A percentile compares a stretch with the other conserved stretches of the same genome.
These are phyloP conservation scores for Aureobasidium zeae DNA, from an alignment of 2,329 filamentous ascomycete species.

Conservation along the genomic window DNA sequence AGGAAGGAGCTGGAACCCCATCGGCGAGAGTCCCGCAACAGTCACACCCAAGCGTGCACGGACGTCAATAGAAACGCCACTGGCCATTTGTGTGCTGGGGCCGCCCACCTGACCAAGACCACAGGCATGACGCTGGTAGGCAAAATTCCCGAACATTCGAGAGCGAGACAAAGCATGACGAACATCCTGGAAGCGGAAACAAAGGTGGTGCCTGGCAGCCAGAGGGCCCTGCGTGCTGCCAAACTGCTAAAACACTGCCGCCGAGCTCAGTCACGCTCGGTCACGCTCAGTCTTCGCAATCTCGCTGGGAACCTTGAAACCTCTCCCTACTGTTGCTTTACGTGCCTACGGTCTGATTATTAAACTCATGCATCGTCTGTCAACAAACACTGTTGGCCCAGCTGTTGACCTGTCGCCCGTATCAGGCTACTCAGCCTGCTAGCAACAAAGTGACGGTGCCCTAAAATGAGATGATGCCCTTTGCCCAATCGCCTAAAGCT, in stretches of 20 bases:
- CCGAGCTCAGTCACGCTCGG: too few species aligned
- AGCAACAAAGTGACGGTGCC: too few species aligned
- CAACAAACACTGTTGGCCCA: constrained; percentile 14
- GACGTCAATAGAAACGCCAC: constrained; percentile 12
- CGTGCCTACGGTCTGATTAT: constrained; percentile 2
- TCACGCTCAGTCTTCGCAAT: constrained; percentile 2
- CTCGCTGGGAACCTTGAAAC: constrained; percentile 10
- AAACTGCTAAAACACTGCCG: too few species aligned
- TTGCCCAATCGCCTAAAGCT: constrained; percentile 11
- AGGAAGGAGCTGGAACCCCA: constrained; percentile 11
- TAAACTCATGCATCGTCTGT: constrained; percentile 7
- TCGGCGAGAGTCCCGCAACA: constrained; percentile 10
- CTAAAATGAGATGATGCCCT: neutral
- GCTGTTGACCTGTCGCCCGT: constrained; percentile 11
- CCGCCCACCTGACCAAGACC: constrained; percentile 9
- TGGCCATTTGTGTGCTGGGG: constrained; percentile 7
- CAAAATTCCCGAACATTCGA: too few species aligned
- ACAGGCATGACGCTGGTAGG: too few species aligned
- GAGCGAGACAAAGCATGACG: too few species aligned
- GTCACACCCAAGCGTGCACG: constrained; percentile 3
- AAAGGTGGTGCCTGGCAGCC: too few species aligned
- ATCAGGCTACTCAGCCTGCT: constrained; percentile 8
- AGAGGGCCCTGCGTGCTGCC: too few species aligned
- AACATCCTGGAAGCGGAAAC: too few species aligned
- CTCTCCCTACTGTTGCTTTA: neutral